Evolutionary conservation across 2,329 filamentous ascomycete genomes (phyloP).

Genomic region (Drechmeria coniospora): DNA sequence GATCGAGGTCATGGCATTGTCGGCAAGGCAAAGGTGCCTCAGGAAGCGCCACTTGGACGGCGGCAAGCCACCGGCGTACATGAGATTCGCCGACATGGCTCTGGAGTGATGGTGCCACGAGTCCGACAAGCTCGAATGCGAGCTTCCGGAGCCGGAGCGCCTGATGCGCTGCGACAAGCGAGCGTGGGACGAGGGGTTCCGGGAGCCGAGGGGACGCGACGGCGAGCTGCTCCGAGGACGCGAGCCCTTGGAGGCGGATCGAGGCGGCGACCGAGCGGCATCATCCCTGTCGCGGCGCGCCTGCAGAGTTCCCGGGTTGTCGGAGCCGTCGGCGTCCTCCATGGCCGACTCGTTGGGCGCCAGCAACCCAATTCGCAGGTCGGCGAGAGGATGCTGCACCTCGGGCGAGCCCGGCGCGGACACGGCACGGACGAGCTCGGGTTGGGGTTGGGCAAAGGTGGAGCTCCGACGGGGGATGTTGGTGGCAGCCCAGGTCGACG

Average conservation of each 20-base stretch:
- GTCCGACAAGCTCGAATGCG: conserved; percentile 62
- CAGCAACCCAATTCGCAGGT: conserved; percentile 45
- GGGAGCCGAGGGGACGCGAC: conserved; percentile 57
- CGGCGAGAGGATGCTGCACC: conserved; percentile 28
- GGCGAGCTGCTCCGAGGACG: conserved; percentile 70
- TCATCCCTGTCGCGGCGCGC: conserved; percentile 33
- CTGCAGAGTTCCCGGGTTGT: conserved; percentile 24
- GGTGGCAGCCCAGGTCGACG: conserved; percentile 47
- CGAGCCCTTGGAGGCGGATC: conserved; percentile 25
- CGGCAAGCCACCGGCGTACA: conserved; percentile 57
- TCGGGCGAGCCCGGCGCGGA: conserved; percentile 53
- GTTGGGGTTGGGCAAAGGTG: conserved; percentile 43
- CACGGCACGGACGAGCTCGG: conserved; percentile 51
- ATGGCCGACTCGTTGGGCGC: conserved; percentile 34
- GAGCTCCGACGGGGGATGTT: conserved; percentile 47
- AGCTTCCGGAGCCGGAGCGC: conserved; percentile 83
- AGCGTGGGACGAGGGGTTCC: conserved; percentile 52
- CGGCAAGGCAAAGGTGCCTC: conserved; percentile 77
- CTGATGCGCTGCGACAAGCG: conserved; percentile 61
- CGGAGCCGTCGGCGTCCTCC: conserved; percentile 21
- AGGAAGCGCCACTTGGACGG: conserved; percentile 89
- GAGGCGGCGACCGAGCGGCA: conserved; percentile 21
- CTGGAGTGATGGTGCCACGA: conserved; percentile 44
- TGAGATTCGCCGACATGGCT: conserved; percentile 65
- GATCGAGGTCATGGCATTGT: conserved; percentile 78